Percentiles rank a stretch among this genome's conserved stretches.
Evolutionary conservation across 202 grass and related monocot species (phyloP).

Genomic region (Musa balbisiana): DNA sequence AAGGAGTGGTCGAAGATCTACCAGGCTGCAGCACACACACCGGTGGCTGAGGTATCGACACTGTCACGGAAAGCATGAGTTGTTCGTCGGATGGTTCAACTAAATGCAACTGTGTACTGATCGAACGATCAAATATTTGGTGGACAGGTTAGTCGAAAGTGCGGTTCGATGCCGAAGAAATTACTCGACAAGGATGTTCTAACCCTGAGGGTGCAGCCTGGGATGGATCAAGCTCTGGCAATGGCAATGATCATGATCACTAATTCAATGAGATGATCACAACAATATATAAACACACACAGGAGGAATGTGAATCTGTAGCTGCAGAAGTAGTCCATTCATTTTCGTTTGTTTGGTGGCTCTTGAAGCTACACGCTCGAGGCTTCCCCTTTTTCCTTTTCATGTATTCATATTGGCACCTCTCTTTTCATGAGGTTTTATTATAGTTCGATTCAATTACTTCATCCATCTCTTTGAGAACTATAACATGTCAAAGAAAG

Average conservation of each 20-base stretch:
- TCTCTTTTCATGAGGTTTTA: background rate
- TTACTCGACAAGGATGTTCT: constrained; percentile 53
- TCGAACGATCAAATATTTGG: no score
- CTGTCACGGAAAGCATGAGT: no score
- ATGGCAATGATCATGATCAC: constrained; percentile 56
- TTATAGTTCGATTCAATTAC: background rate
- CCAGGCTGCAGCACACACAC: background rate
- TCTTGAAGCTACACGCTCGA: no score
- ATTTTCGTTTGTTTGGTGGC: no score
- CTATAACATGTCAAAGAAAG: no score
- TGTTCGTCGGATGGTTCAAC: no score
- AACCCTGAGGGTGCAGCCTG: constrained; percentile 34
- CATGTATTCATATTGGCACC: background rate
- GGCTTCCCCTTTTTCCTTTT: background rate
- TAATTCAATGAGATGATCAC: constrained; percentile 27
- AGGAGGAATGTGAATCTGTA: no score
- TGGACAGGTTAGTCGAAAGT: constrained; percentile 35
- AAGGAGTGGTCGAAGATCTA: constrained; percentile 35
- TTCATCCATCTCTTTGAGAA: no score
- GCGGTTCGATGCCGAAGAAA: constrained; percentile 17
- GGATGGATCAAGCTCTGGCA: constrained; percentile 52
- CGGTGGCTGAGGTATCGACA: constrained; percentile 34
- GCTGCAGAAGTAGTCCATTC: no score
- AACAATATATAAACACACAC: no score
- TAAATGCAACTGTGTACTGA: no score